These are phyloP conservation scores for Elasticomyces elasticus DNA, from an alignment of 495 filamentous ascomycete genomes.

Conservation along the genomic window DNA sequence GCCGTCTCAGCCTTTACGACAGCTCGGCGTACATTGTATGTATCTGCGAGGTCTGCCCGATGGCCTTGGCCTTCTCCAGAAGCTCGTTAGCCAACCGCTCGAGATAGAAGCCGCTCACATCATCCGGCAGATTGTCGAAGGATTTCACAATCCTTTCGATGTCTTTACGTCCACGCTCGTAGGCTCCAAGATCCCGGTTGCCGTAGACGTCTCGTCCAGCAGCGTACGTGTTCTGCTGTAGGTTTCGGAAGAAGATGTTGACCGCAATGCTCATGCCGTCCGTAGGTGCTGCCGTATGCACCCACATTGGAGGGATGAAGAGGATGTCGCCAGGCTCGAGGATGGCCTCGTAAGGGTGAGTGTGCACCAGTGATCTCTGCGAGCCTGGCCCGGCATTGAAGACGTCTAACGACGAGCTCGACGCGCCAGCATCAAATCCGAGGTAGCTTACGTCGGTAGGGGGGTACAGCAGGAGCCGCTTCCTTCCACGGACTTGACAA, in stretches of 20 bases:
- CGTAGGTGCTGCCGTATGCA: slow-evolving; percentile 62
- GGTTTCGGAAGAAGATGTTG: slow-evolving; percentile 74
- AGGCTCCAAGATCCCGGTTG: slow-evolving; percentile 74
- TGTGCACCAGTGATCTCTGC: slow-evolving; percentile 39
- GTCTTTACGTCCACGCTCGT: slow-evolving; percentile 69
- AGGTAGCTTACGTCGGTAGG: slow-evolving; percentile 62
- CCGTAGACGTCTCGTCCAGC: slow-evolving; percentile 76
- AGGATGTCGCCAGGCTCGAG: slow-evolving; percentile 64
- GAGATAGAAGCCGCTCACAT: slow-evolving; percentile 65
- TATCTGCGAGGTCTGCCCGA: slow-evolving; percentile 1
- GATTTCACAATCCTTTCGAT: slow-evolving; percentile 55
- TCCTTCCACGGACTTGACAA: slow-evolving; percentile 64
- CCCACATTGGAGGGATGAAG: slow-evolving; percentile 73
- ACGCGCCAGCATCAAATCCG: slow-evolving; percentile 62
- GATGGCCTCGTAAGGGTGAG: slow-evolving; percentile 56
- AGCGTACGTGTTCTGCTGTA: slow-evolving; percentile 55
- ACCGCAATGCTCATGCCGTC: slow-evolving; percentile 60
- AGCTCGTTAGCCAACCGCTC: slow-evolving; percentile 65
- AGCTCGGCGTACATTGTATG: slow-evolving; percentile 14
- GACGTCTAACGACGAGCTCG: slow-evolving; percentile 66
- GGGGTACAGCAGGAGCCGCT: slow-evolving; percentile 66
- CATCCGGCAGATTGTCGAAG: slow-evolving; percentile 56
- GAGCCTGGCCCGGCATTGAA: slow-evolving; percentile 39
- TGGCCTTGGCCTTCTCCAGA: slow-evolving; percentile 23
- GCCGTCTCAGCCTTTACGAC: neutral